Percentiles rank a stretch among this genome's conserved stretches.
Conservation (phyloP, 305 asterid species). For the Fraxinus platypoda region DNA sequence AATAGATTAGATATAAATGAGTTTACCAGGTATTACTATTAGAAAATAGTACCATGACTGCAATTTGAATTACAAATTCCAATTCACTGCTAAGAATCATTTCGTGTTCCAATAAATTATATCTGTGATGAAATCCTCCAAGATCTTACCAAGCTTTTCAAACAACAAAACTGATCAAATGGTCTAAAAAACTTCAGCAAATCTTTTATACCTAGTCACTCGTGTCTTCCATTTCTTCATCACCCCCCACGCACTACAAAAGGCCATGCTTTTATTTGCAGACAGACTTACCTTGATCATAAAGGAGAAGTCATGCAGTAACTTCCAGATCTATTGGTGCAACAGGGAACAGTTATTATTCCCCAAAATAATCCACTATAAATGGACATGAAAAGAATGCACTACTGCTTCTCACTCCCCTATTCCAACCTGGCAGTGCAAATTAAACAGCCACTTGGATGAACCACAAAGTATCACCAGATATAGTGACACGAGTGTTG, state of each 20-base stretch:
- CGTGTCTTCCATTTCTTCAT: background rate
- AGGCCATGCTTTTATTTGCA: background rate
- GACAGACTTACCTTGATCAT: conserved; percentile 8
- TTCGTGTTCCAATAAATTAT: background rate
- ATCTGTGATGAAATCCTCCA: background rate
- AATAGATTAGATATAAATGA: background rate
- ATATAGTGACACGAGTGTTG: background rate
- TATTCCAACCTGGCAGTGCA: background rate
- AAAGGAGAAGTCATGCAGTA: background rate
- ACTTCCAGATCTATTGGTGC: conserved; percentile 12
- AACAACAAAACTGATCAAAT: background rate
- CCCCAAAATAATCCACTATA: background rate
- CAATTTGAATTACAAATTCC: background rate
- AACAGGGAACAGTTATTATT: background rate
- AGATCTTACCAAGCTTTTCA: background rate
- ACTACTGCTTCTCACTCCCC: conserved; percentile 7
- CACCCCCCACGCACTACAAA: background rate
- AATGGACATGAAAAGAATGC: background rate
- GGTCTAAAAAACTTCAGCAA: background rate
- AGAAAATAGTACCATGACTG: background rate
- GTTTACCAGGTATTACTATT: background rate
- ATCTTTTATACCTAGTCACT: background rate
- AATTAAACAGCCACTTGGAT: background rate
- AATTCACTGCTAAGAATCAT: background rate
- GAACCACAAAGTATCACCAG: background rate